phyloP scores from a whole-genome alignment of 192 early-diverging fungal species.

The Backusella macrospora region DNA sequence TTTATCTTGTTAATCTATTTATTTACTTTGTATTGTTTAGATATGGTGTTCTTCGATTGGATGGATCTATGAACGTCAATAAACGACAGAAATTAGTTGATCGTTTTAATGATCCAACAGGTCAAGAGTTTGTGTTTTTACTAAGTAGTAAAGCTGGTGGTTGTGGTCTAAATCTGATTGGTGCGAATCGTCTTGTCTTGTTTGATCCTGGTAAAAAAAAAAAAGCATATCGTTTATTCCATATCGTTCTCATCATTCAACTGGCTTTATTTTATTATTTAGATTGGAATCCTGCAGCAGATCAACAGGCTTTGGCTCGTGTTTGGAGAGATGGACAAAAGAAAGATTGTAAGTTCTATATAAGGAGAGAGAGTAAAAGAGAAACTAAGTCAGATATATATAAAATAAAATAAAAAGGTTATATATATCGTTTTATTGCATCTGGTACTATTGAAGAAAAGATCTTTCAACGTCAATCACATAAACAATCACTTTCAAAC shows the following conservation, averaged over 20 bases:
- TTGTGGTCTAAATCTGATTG: constrained; percentile 97
- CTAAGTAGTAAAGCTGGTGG: constrained; percentile 98
- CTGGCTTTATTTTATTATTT: too few species aligned
- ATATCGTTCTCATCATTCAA: too few species aligned
- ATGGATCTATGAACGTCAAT: constrained; percentile 88
- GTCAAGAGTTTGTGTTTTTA: constrained; percentile 90
- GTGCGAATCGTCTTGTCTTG: constrained; percentile 94
- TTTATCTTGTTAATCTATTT: too few species aligned
- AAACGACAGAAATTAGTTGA: constrained; percentile 97
- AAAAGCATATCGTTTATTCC: too few species aligned
- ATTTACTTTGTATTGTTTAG: constrained; percentile 20
- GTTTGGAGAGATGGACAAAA: constrained; percentile 89
- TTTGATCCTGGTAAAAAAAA: constrained; percentile 75
- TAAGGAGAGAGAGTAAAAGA: neutral
- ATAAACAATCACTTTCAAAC: constrained; percentile 83
- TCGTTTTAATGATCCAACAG: constrained; percentile 91
- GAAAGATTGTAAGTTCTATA: constrained; percentile 59
- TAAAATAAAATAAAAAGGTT: constrained; percentile 60
- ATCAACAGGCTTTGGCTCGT: constrained; percentile 89
- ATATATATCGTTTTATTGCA: constrained; percentile 96
- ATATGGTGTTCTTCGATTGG: constrained; percentile 80
- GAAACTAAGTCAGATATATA: neutral
- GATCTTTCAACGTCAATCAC: constrained; percentile 93
- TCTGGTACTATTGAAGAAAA: constrained; percentile 99
- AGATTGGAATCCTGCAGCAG: constrained; percentile 98